Evolutionary conservation across 208 protist species (phyloP), one percentile per base, ranked within the genome.

Genomic region (Phytomonas serpens): DNA sequence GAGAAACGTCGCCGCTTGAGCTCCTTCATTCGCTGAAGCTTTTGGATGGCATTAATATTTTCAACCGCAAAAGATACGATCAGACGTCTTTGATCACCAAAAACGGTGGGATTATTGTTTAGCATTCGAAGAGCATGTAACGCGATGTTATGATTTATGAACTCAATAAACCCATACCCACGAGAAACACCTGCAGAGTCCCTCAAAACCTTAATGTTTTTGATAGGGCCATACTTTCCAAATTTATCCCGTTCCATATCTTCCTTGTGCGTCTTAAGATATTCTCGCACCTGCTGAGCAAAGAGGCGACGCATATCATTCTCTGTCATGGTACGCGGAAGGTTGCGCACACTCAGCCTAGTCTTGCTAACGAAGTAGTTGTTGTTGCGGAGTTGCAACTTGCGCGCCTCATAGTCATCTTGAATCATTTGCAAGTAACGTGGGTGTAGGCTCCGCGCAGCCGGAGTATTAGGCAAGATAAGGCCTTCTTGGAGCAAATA

Each of bases 91-190:
- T 91, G 78, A 34, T 93, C 83, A 33, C 87, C 88, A 42, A 96
- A 96, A 16, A 97, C 29, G 19, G 83, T 97, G 3, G 95, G 95
- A 76, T 98, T 98, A 79, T 98, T 98, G 78, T 98, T 98, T 13
- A 97, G 67, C 67, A 78, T 81, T 16, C 92, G 85, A 64, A 98
- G 74, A 30, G 77, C 75, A 73, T 84, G 71, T n/a, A 98, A 80
- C n/a, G 95, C 93, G 14, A 93, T 80, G 72, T 88, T 86, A 82
- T 98, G 93, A 51, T 97, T 95, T 31, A 89, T 78, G 79, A 95
- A 97, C 81, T 98, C 93, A 14, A 98, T 80, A 68, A 98, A 98
- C 27, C 88, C 94, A 75, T 95, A 97, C 11, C 94, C 92, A 36
- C 84, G 87, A n/a, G 86, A 93, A 29, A 85, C 78, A 38, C 88